Percentiles rank a stretch among this genome's conserved stretches.
phyloP scores from a whole-genome alignment of 2,329 filamentous ascomycete species.

The Rhexocercosporidium sp. region DNA sequence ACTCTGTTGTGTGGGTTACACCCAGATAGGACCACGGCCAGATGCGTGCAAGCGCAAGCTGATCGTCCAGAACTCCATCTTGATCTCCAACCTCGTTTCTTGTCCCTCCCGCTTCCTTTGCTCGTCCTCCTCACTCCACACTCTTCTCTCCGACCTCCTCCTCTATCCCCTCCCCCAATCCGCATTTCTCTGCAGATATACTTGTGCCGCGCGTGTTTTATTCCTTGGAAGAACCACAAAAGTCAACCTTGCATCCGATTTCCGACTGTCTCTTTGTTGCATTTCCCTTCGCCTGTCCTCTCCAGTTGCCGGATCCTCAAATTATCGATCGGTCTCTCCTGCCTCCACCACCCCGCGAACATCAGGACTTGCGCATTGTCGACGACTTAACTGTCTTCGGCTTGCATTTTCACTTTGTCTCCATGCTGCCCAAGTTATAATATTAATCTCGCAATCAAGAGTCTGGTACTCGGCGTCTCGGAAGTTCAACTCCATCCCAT shows the following conservation, averaged over 20 bases:
- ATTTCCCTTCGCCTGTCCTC: slow-evolving; percentile 12
- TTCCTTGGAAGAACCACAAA: background rate
- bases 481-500: slow-evolving; percentile 15
- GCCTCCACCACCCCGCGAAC: background rate
- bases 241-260: background rate
- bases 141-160: slow-evolving; percentile 7
- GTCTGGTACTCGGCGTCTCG: slow-evolving; percentile 35
- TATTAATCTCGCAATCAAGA: slow-evolving; percentile 29
- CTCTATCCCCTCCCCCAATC: background rate
- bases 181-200: background rate
- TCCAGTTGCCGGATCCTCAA: background rate
- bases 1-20: slow-evolving; percentile 13
- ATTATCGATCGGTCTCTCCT: slow-evolving; percentile 7
- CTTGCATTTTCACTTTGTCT: slow-evolving; percentile 30
- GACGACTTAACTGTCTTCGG: slow-evolving; percentile 42
- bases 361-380: slow-evolving; percentile 32
- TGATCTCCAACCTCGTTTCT: slow-evolving; percentile 13
- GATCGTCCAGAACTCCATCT: slow-evolving; percentile 16
- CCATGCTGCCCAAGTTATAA: slow-evolving; percentile 32
- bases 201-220: background rate
- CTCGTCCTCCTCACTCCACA: background rate
- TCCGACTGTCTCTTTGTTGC: slow-evolving; percentile 7
- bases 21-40: slow-evolving; percentile 8
- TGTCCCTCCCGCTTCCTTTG: slow-evolving; percentile 2
- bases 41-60: slow-evolving; percentile 15